Evolutionary conservation across 2,329 filamentous ascomycete species (phyloP), one percentile per base, ranked within the genome.

Genomic region (Coleophoma eucalyptorum): DNA sequence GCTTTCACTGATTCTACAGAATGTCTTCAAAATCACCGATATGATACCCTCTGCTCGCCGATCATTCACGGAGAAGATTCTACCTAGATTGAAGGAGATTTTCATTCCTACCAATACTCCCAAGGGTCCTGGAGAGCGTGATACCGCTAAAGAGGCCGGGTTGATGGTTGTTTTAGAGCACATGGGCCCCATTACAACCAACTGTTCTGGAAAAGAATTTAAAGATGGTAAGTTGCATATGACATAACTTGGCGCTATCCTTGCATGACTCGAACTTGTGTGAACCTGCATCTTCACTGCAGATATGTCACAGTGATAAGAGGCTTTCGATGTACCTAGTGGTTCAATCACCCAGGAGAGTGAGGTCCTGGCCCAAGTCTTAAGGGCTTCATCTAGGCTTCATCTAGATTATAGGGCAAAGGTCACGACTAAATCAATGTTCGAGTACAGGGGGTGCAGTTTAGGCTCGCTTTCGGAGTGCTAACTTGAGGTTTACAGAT

Each of bases 91-190:
- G 38, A 89, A 89, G 65, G 89, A 93, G 51, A 88, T 91, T 0
- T 97, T 97, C 65, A 71, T 92, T 3, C 72, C 76, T 15, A 78
- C 80, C 33, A 73, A 72, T 38, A 84, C 81, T 57, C 74, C 79
- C 2, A 66, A 65, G 49, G 66, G 49, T 49, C 66, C 74, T 2
- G 72, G 83, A 57, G 92, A 97, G 59, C 85, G 90, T 55, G 93
- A 97, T 60, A 81, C 87, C 0, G 79, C 86, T 2, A 87, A 89
- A 61, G 94, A 99, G 67, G 90, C 92, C 1, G 93, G 92, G 1
- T 73, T 99, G 20, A 94, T 97, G 83, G 86, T 97, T 11, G 75
- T 97, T 16, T 77, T 99, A 2, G 91, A 97, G 58, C 88, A 96
- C 56, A 84, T 96, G 63, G 73, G 79, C 15, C 73, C 85, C 1